Conservation (phyloP, 306 rosid species). For the Cicer judaicum region DNA sequence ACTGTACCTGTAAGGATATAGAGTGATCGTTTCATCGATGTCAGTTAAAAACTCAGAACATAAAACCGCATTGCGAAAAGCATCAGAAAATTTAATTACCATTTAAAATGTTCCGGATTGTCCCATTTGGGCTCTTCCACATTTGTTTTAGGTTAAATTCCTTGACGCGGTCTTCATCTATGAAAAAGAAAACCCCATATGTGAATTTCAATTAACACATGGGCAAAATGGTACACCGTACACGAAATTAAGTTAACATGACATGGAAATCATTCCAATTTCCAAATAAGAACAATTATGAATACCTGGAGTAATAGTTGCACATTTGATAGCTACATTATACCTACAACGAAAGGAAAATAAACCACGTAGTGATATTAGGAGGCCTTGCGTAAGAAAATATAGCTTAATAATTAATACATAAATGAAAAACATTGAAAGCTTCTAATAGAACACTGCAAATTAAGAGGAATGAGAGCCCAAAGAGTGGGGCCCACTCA, state of each 20-base stretch:
- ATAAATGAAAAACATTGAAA: conserved; percentile 29
- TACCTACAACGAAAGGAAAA: conserved; percentile 57
- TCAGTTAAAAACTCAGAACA: conserved; percentile 27
- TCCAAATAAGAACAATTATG: conserved; percentile 16
- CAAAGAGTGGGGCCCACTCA: too few species aligned
- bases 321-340: conserved; percentile 98
- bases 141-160: conserved; percentile 84
- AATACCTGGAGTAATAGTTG: conserved; percentile 97
- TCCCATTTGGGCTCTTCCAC: conserved; percentile 99
- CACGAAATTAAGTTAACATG: not conserved
- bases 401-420: not conserved
- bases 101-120: conserved; percentile 91
- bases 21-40: conserved; percentile 11
- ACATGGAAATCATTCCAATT: conserved; percentile 1
- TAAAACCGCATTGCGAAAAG: conserved; percentile 34
- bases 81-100: conserved; percentile 57
- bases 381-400: conserved; percentile 18
- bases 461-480: too few species aligned
- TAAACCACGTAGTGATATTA: conserved; percentile 12
- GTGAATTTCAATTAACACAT: conserved; percentile 43
- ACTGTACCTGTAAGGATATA: conserved; percentile 73
- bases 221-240: not conserved
- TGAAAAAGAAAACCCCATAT: conserved; percentile 41
- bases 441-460: not conserved
- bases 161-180: conserved; percentile 87